Base-by-base conservation (phyloP, 169 alveolate genomes). In the Cytauxzoon felis region DNA sequence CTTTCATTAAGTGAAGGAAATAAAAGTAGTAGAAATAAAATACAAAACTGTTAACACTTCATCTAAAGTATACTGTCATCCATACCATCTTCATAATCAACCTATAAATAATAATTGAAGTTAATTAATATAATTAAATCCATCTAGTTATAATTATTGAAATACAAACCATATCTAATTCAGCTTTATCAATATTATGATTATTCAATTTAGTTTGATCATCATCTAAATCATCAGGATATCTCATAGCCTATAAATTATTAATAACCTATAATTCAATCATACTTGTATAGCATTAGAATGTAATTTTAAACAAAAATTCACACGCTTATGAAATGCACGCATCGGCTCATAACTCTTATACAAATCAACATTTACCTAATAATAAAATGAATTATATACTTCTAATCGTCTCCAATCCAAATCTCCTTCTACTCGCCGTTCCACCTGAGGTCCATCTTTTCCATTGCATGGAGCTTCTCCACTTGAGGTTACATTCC, bases 261-360 rank as follows among this genome's bases (percentile, higher is more conserved):
- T 48, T 19, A 29, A 54, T 13, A 18, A 19, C 11, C 21, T 26
- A 45, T 2, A 9, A 21, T 34, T 24, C 52, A 27, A 27, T 26
- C 63, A 6, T 38, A 64, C 96, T 87, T 91, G 94, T 30, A 93
- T 87, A 24, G 98, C 93, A 65, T 95, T 95, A 27, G 92, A 87
- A 79, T 93, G 92, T 21, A 95, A 85, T 56, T 92, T 92, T 68
- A 93, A 92, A 81, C 97, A 91, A 83, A 93, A 95, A 49, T 90
- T 85, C 53, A 95, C 93, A 65, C 98, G 89, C 66, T 91, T 93
- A 72, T 95, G 93, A 64, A 93, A 90, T 18, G 92, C 83, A 49
- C 78, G 79, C 84, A 91, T 89, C 27, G 97, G 97, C 62, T 92
- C 95, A 51, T 90, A 89, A 23, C 95, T 80, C 36, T 92, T 70